Base-by-base conservation (phyloP, 1,139 yeast genomes). In the Candida smagusa region DNA sequence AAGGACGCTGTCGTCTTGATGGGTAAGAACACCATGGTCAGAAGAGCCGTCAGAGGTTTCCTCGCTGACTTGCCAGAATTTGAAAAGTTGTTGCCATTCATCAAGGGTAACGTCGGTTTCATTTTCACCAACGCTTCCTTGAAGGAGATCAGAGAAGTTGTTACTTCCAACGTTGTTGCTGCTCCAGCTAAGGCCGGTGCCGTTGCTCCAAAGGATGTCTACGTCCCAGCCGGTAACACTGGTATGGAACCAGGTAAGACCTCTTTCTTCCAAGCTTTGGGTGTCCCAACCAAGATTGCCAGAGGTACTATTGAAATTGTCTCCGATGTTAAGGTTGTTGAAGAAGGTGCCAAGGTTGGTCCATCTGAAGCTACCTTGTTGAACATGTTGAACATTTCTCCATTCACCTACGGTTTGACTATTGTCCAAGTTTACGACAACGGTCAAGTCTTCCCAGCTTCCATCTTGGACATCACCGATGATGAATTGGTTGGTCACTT, bases 161-260 rank as follows among this genome's bases (percentile, higher is more conserved):
- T 92, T 61, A 65, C 84, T 58, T 70, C 86, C 62, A 92, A 94
- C 88, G 92, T 84, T 74, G 97, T 92, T 68, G 96, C 97, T 66
- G 99, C 99, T 63, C 99, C 99, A 74, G 99, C 99, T 63, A 90
- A 90, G 79, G 95, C 98, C 56, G 98, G 98, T 89, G 98, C 97
- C 66, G 68, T 89, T 68, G 97, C 99, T 63, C 98, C 97, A 72
- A 83, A 72, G 69, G 97, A 90, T 65, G 97, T 92, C 65, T 87
- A 82, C 84, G 85, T 92, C 60, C 95, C 95, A 71, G 97, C 97
- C 61, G 95, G 96, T 76, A 94, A 92, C 96, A 92, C 99, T 61
- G 97, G 98, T 85, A 90, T 94, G 96, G 98, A 92, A 79, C 99
- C 99, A 74, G 97, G 97, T 84, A 92, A 92, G 89, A 92, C 99